These are phyloP conservation scores for Magnolia officinalis DNA, from an alignment of 164 flowering plant species.

Conservation along the genomic window DNA sequence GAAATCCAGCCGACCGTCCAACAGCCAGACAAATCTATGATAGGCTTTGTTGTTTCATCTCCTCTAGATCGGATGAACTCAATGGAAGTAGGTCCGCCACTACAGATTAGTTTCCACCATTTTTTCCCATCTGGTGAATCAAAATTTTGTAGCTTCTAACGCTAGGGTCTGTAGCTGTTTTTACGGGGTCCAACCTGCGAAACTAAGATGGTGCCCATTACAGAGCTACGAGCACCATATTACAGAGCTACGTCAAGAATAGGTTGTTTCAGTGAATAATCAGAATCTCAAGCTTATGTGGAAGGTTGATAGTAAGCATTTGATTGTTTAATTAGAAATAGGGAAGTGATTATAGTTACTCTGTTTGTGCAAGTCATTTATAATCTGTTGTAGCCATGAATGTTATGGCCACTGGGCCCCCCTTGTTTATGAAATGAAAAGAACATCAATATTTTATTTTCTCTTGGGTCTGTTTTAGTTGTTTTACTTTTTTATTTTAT, in stretches of 20 bases:
- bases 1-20: slow-evolving; percentile 66
- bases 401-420: no score
- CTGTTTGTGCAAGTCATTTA: no score
- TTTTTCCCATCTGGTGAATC: background rate
- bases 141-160: slow-evolving; percentile 25
- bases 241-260: background rate
- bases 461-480: no score
- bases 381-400: no score
- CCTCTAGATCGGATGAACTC: slow-evolving; percentile 14
- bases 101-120: background rate
- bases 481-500: no score
- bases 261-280: background rate
- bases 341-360: no score
- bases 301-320: background rate
- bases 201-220: no score
- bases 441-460: no score
- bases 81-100: background rate
- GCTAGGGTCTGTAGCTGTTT: background rate
- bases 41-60: slow-evolving; percentile 26
- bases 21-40: slow-evolving; percentile 56
- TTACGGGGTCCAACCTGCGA: no score
- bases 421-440: no score
- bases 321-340: no score
- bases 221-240: background rate
- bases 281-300: background rate